Evolutionary conservation across 371 early-diverging fungal genomes (phyloP).

Genomic region (Actinomucor elegans): DNA sequence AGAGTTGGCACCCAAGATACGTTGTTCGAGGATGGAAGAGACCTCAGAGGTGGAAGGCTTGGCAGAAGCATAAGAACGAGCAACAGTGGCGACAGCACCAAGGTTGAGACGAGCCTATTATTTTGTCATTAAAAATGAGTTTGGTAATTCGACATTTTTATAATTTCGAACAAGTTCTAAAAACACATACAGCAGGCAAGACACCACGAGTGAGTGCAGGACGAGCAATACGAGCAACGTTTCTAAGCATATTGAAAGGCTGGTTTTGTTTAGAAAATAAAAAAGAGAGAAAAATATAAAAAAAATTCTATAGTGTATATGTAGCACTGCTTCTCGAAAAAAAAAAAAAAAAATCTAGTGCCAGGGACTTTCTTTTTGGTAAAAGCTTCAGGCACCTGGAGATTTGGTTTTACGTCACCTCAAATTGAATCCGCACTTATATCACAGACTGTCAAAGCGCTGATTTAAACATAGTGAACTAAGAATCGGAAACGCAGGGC

Average conservation of each 20-base stretch:
- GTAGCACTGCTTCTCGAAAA: not conserved
- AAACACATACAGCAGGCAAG: constrained; percentile 46
- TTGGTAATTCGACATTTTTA: not conserved
- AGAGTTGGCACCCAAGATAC: constrained; percentile 82
- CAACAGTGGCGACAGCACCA: constrained; percentile 52
- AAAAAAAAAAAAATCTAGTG: not conserved
- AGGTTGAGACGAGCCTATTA: constrained; percentile 53
- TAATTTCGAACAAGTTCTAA: not conserved
- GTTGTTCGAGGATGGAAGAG: constrained; percentile 88
- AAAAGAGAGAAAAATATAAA: constrained; percentile 3
- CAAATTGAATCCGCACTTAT: too few species aligned
- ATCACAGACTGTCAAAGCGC: too few species aligned
- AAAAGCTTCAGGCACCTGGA: too few species aligned
- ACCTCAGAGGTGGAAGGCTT: constrained; percentile 81
- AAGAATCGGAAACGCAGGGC: not conserved
- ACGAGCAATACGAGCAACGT: constrained; percentile 54
- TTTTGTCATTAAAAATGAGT: not conserved
- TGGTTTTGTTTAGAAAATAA: constrained; percentile 3
- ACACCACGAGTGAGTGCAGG: constrained; percentile 43
- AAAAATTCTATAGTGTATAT: not conserved
- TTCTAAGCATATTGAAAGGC: constrained; percentile 43
- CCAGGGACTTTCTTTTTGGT: constrained; percentile 32
- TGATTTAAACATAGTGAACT: too few species aligned
- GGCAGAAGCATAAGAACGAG: constrained; percentile 57
- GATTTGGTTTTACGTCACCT: too few species aligned